Percentiles rank a stretch among this genome's conserved stretches.
Conservation (phyloP, 805 yeast genomes). For the Yamadazyma kitorensis region DNA sequence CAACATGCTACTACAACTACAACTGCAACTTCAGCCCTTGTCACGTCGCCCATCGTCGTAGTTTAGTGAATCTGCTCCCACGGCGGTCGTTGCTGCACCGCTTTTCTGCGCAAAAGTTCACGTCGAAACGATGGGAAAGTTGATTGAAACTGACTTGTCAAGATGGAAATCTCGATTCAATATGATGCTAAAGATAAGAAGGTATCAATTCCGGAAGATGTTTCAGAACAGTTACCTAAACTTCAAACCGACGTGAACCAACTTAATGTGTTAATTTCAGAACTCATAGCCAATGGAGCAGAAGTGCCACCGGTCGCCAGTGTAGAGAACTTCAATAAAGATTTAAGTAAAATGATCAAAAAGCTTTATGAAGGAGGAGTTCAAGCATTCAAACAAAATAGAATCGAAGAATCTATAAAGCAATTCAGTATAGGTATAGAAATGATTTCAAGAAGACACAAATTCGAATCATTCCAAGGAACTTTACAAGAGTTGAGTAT, state of each 20-base stretch:
- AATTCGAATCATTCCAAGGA: slow-evolving; percentile 71
- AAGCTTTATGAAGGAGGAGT: slow-evolving; percentile 66
- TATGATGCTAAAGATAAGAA: slow-evolving; percentile 30
- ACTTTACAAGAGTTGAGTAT: slow-evolving; percentile 66
- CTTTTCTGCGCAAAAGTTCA: no score
- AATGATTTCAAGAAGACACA: slow-evolving; percentile 63
- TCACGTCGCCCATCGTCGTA: no score
- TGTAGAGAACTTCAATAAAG: slow-evolving; percentile 53
- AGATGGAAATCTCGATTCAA: slow-evolving; percentile 6
- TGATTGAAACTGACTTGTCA: no score
- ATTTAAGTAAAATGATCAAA: slow-evolving; percentile 56
- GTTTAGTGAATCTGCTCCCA: no score
- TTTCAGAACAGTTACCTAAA: slow-evolving; percentile 20
- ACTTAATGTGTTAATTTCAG: slow-evolving; percentile 34
- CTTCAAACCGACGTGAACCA: slow-evolving; percentile 43
- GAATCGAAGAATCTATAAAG: slow-evolving; percentile 58
- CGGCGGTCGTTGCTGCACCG: no score
- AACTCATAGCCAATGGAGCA: slow-evolving; percentile 41
- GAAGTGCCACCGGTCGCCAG: slow-evolving; percentile 56
- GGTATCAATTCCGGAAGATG: slow-evolving; percentile 18
- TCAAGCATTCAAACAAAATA: slow-evolving; percentile 50
- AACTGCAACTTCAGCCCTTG: no score
- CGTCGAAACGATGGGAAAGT: background rate
- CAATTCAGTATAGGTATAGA: slow-evolving; percentile 66
- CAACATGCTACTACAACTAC: no score